These are phyloP conservation scores for Fraxinus nigra DNA, from an alignment of 305 asterid species.

Conservation along the genomic window DNA sequence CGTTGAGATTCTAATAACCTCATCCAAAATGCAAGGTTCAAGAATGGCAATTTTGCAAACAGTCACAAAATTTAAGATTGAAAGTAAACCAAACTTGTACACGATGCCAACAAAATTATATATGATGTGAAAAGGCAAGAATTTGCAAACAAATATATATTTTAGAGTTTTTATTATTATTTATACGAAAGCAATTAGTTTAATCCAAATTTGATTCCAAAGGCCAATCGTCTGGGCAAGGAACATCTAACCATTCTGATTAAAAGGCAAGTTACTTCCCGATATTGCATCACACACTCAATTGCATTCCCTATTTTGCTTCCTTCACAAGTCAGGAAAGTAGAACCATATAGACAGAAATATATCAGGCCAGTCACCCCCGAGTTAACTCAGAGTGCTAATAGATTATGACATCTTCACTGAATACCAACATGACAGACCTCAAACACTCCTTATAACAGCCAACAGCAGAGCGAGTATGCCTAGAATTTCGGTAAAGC, in stretches of 20 bases:
- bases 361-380: not conserved
- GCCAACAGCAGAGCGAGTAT: slow-evolving; percentile 76
- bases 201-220: slow-evolving; percentile 12
- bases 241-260: slow-evolving; percentile 6
- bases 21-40: slow-evolving; percentile 20
- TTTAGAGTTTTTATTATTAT: not conserved
- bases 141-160: slow-evolving; percentile 6
- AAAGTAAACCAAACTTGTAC: not conserved
- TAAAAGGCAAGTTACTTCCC: slow-evolving; percentile 3
- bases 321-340: not conserved
- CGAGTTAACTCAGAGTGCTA: slow-evolving; percentile 7
- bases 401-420: slow-evolving; percentile 16
- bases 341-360: slow-evolving; percentile 11
- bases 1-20: slow-evolving; percentile 4
- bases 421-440: slow-evolving; percentile 41
- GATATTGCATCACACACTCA: not conserved
- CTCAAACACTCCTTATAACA: slow-evolving; percentile 95
- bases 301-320: not conserved
- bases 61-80: slow-evolving; percentile 8
- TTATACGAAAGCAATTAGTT: slow-evolving; percentile 5
- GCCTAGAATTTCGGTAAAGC: slow-evolving; percentile 87
- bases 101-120: not conserved
- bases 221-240: not conserved
- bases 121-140: slow-evolving; percentile 6
- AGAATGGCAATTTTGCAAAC: slow-evolving; percentile 12